Percentiles rank a stretch among this genome's conserved stretches.
These are phyloP conservation scores for Uncinocarpus reesii DNA, from an alignment of 2,329 filamentous ascomycete genomes.

Conservation along the genomic window DNA sequence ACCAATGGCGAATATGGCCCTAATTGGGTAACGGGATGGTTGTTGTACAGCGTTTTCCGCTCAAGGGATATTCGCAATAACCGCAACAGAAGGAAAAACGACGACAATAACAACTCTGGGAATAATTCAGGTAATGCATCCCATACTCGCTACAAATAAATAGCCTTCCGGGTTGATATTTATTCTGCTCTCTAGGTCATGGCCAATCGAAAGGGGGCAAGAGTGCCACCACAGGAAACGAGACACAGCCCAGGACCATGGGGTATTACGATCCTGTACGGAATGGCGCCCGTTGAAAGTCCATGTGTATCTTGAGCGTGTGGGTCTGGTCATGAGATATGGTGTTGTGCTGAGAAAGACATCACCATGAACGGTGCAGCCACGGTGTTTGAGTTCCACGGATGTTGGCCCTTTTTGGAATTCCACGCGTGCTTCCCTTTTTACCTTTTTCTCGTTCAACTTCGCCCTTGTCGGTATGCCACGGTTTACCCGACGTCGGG, in stretches of 20 bases:
- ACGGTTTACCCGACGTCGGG: not conserved
- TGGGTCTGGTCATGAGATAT: not conserved
- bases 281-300: constrained; percentile 25
- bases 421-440: not conserved
- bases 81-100: constrained; percentile 34
- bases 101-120: constrained; percentile 18
- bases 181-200: constrained; percentile 15
- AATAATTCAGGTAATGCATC: constrained; percentile 12
- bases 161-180: constrained; percentile 1
- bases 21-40: constrained; percentile 40
- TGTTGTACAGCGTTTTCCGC: constrained; percentile 41
- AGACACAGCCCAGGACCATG: constrained; percentile 20
- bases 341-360: not conserved
- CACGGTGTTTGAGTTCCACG: not conserved
- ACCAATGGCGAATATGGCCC: constrained; percentile 37
- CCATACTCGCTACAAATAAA: constrained; percentile 13
- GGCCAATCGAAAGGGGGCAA: constrained; percentile 21
- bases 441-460: not conserved
- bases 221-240: constrained; percentile 19
- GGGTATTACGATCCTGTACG: constrained; percentile 35
- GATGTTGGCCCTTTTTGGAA: not conserved
- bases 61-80: constrained; percentile 39
- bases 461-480: not conserved
- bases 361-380: not conserved
- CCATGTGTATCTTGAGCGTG: not conserved